Evolutionary conservation across 768 basidiomycete species (phyloP).

Genomic region (Lactarius indigo): DNA sequence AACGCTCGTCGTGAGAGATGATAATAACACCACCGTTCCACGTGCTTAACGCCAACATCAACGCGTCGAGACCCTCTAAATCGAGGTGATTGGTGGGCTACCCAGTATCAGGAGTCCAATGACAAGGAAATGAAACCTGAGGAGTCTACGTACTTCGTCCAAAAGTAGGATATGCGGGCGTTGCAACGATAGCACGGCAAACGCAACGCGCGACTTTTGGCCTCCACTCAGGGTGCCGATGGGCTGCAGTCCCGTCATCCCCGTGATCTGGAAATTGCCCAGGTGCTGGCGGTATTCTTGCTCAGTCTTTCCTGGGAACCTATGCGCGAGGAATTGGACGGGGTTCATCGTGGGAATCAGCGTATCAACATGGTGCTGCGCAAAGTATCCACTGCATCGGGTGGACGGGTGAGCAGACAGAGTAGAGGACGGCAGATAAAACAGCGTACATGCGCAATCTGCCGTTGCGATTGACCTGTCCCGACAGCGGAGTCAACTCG

Average conservation of each 20-base stretch:
- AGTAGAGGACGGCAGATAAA: neutral
- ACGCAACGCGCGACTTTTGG: conserved; percentile 94
- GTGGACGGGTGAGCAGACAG: conserved; percentile 3
- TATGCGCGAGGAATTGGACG: conserved; percentile 88
- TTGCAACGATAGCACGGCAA: conserved; percentile 80
- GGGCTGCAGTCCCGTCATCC: conserved; percentile 86
- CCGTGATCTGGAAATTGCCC: conserved; percentile 96
- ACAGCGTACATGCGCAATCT: conserved; percentile 75
- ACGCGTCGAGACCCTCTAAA: conserved; percentile 95
- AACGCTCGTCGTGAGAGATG: conserved; percentile 94
- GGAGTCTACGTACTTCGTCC: conserved; percentile 66
- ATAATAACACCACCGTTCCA: conserved; percentile 94
- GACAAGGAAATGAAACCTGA: neutral
- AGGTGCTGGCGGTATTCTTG: conserved; percentile 96
- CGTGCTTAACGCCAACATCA: conserved; percentile 73
- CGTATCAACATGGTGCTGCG: conserved; percentile 95
- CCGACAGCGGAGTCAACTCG: conserved; percentile 67
- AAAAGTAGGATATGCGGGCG: conserved; percentile 89
- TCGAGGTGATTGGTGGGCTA: conserved; percentile 94
- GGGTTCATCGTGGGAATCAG: conserved; percentile 82
- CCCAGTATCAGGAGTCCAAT: conserved; percentile 2
- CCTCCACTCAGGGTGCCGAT: conserved; percentile 94
- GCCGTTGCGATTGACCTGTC: conserved; percentile 87
- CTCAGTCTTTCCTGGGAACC: conserved; percentile 91
- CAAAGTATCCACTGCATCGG: conserved; percentile 74